Base-by-base conservation (phyloP, 352 stramenopile genomes). In the Phytophthora quininea region DNA sequence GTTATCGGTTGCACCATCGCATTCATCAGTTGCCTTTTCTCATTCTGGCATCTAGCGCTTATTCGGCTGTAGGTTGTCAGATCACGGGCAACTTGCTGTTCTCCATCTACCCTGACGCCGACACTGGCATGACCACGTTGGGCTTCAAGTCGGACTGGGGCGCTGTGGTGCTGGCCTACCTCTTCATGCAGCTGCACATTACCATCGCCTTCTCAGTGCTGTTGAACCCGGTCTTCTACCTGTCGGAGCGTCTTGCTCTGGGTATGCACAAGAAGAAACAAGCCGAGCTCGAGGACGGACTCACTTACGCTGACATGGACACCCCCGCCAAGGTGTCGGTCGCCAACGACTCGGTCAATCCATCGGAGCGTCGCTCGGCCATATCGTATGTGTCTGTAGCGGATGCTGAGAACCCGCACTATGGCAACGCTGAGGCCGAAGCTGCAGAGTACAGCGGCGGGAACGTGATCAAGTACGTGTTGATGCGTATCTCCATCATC, bases 51-150 rank as follows among this genome's bases (percentile, higher is more conserved):
- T 64, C 62, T 40, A 79, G 73, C 8, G 82, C 75, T 1, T 88
- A 88, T 59, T 86, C 77, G 49, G 71, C 69, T 8, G 71, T 88
- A 10, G 82, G 82, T 14, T 88, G 82, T 58, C 82, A 88, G 67
- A 88, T 90, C 58, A 74, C 75, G 0, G 73, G 79, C 51, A 90
- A 90, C 66, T 55, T 91, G 66, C 66, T 89, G 33, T 91, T 88
- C 63, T 76, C 76, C 11, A 86, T 89, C 59, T 84, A 75, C 64
- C 69, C 71, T 5, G 62, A 77, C 42, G 42, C 54, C 15, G 51
- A 51, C 11, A 73, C 48, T 12, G 63, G 50, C 2, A 59, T 82
- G 32, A 76, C 69, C 4, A 56, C 53, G 29, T 62, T 84, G 4
- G 79, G 76, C 8, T 88, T 88, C 51, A 49, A 64, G 15, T 65